phyloP scores from a whole-genome alignment of 148 eudicot genomes.

The Persicaria maculosa region DNA sequence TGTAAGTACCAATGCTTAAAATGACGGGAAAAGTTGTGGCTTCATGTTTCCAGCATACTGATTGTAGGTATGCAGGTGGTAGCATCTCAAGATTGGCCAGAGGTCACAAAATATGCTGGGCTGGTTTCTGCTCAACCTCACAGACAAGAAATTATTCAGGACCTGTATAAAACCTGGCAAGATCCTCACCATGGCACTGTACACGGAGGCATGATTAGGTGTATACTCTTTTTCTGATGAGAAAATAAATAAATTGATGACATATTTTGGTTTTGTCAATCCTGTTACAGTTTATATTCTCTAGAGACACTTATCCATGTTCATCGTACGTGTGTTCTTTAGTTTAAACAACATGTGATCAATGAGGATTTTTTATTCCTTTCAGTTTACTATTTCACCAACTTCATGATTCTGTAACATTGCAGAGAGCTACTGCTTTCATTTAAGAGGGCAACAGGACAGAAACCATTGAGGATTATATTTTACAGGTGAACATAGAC shows the following conservation, averaged over 20 bases:
- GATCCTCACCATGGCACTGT: conserved; percentile 67
- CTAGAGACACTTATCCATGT: neutral
- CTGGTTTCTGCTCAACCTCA: conserved; percentile 87
- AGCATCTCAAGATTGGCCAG: conserved; percentile 96
- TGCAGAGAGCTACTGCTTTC: conserved; percentile 47
- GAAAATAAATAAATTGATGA: neutral
- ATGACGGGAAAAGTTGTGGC: neutral
- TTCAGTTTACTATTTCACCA: neutral
- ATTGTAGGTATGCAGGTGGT: conserved; percentile 47
- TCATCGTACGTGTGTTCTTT: neutral
- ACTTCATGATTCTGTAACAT: neutral
- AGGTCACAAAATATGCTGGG: conserved; percentile 86
- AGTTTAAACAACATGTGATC: neutral
- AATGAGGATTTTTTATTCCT: neutral
- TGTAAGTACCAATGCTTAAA: conserved; percentile 28
- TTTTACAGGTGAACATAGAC: conserved; percentile 33
- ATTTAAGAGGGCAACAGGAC: conserved; percentile 52
- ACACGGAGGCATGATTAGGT: conserved; percentile 88
- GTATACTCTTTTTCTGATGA: neutral
- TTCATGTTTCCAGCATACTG: conserved; percentile 6
- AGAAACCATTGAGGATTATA: conserved; percentile 43
- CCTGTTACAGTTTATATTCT: neutral
- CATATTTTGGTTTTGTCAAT: neutral
- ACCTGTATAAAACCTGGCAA: conserved; percentile 66
- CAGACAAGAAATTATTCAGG: conserved; percentile 91